Evolutionary conservation across 148 eudicot species (phyloP).

Genomic region (Dysphania ambrosioides): DNA sequence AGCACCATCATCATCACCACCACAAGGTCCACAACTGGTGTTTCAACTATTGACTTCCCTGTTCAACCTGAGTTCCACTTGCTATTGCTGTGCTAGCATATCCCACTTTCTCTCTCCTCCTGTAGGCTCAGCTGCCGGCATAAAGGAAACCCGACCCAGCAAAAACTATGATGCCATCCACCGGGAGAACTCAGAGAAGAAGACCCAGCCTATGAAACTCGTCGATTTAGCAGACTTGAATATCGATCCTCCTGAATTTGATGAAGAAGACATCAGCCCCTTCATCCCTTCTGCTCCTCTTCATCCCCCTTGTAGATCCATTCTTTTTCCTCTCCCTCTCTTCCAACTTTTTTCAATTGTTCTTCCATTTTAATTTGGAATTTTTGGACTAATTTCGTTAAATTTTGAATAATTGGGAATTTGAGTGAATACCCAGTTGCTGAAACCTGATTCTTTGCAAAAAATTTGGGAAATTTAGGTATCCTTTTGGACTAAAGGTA

Average conservation of each 20-base stretch:
- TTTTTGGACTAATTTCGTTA: background rate
- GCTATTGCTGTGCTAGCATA: background rate
- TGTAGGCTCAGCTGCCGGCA: background rate
- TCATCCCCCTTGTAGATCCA: conserved; percentile 24
- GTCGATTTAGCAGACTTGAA: conserved; percentile 83
- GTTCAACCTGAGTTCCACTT: background rate
- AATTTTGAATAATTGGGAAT: background rate
- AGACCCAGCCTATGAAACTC: conserved; percentile 32
- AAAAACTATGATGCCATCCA: conserved; percentile 1
- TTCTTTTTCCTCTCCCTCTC: background rate
- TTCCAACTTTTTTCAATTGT: background rate
- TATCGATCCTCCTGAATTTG: conserved; percentile 76
- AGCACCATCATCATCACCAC: too few relatives aligned
- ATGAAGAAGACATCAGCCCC: conserved; percentile 37
- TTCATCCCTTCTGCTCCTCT: conserved; percentile 15
- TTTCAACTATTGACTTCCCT: too few relatives aligned
- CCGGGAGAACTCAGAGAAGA: conserved; percentile 21
- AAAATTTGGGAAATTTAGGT: background rate
- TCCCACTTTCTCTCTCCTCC: background rate
- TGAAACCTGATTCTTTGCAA: background rate
- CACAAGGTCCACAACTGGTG: too few relatives aligned
- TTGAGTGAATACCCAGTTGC: background rate
- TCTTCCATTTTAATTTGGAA: background rate
- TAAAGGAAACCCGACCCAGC: background rate
- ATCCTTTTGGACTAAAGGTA: background rate